Evolutionary conservation across 495 filamentous ascomycete genomes (phyloP), one percentile per base, ranked within the genome.

Genomic region (Amorphotheca resinae): DNA sequence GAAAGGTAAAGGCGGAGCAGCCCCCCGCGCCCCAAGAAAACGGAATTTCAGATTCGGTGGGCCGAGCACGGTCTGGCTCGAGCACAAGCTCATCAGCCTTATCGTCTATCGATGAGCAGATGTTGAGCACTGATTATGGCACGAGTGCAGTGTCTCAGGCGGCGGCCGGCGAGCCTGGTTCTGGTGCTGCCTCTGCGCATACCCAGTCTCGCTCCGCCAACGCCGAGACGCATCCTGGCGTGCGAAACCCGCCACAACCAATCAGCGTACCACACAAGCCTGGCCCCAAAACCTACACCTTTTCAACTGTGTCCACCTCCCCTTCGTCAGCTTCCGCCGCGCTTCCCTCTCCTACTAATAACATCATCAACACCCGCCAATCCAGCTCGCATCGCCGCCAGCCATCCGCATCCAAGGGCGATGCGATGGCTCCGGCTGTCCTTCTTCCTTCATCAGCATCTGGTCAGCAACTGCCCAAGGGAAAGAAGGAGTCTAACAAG

Each of bases 41-140:
- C 28, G 49, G 43, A 25, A 39, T 15, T 5, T 9, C 32, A 4
- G 8, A 21, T 21, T 21, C 26, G 14, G 7, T 22, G 35, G 18
- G 4, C 21, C 44, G 22, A 21, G 20, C 44, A 53, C 17, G 55
- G 20, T 33, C 41, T 4, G 47, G 42, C 22, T 64, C 63, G n/a
- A 44, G 54, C n/a, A 59, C 59, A 32, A 64, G 57, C 44, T 54
- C 49, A 2, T 66, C 63, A 11, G 61, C 52, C 8, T 45, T 66
- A 8, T 66, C 63, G 14, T 64, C 62, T 1, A 57, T 66, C 9
- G 59, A 62, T 16, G 60, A 63, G 30, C 52, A 63, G 34, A 48
- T 58, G 4, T 46, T 62, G 3, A 22, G 20, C 1, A 52, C 53
- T 34, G 56, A 51, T 30, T 58, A 56, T n/a, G 50, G 45, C 14